phyloP scores from a whole-genome alignment of 2,329 filamentous ascomycete genomes.

The Clonostachys rosea region DNA sequence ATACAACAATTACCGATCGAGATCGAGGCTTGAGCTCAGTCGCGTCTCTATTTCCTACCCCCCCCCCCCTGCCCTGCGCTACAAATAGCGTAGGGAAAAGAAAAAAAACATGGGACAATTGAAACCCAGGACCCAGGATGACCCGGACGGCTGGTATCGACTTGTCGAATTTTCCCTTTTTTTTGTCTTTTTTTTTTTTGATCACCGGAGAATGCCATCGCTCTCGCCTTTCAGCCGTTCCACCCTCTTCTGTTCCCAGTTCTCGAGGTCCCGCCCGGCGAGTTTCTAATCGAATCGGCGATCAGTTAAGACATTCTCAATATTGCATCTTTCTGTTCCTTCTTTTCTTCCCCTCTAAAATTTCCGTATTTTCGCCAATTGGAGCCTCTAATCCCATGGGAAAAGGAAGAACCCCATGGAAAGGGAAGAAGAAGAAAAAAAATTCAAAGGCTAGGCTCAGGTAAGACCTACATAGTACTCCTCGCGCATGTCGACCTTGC shows the following conservation, averaged over 20 bases:
- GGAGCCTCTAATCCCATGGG: neutral
- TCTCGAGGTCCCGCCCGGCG: conserved; percentile 86
- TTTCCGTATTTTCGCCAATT: neutral
- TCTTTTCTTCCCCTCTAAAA: neutral
- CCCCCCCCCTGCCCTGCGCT: no score
- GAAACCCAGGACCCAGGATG: no score
- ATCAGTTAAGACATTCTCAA: conserved; percentile 8
- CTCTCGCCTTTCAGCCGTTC: conserved; percentile 85
- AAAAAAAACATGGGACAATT: no score
- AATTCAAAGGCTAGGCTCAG: no score
- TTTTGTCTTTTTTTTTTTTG: no score
- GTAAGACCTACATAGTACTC: conserved; percentile 71
- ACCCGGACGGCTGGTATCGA: no score
- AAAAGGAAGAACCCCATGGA: neutral
- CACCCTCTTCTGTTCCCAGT: conserved; percentile 96
- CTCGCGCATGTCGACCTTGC: conserved; percentile 75
- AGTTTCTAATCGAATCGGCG: conserved; percentile 66
- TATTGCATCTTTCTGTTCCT: neutral
- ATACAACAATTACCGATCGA: no score
- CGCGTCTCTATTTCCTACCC: no score
- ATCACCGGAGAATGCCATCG: conserved; percentile 64
- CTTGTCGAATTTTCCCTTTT: no score
- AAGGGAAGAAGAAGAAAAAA: no score
- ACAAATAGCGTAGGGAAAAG: no score
- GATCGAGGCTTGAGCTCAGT: no score